Conservation (phyloP, 2,329 filamentous ascomycete species). For the Ilyonectria robusta region DNA sequence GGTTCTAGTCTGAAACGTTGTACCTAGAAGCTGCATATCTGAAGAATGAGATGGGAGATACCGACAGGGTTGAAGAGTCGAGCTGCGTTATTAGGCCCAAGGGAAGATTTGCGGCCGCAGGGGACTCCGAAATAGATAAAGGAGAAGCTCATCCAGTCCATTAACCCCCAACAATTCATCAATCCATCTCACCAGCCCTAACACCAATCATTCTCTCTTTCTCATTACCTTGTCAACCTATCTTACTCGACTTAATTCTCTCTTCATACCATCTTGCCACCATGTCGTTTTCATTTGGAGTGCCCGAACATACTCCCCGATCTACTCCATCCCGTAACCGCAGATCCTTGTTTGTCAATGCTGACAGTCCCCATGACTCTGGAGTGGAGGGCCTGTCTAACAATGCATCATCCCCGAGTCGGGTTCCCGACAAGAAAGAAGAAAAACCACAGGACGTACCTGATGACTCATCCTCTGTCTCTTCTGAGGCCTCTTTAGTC, state of each 20-base stretch:
- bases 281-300: background rate
- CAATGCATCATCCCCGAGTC: background rate
- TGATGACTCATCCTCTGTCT: slow-evolving; percentile 42
- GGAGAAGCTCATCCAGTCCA: background rate
- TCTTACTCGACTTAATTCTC: background rate
- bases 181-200: background rate
- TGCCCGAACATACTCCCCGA: background rate
- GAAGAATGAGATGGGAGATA: slow-evolving; percentile 1
- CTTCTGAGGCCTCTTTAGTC: too few relatives aligned
- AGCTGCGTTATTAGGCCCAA: background rate
- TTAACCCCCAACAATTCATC: background rate
- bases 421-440: background rate
- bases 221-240: background rate
- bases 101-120: background rate
- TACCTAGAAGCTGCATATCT: slow-evolving; percentile 7
- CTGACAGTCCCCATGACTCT: background rate
- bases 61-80: background rate
- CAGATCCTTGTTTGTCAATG: background rate
- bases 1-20: background rate
- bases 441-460: background rate
- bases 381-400: slow-evolving; percentile 2
- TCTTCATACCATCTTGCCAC: background rate
- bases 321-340: background rate
- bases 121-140: background rate
- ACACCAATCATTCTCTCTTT: background rate